Evolutionary conservation across 108 stramenopile species (phyloP), one percentile per base, ranked within the genome.

Genomic region (Pseudonitzschia pungens): DNA sequence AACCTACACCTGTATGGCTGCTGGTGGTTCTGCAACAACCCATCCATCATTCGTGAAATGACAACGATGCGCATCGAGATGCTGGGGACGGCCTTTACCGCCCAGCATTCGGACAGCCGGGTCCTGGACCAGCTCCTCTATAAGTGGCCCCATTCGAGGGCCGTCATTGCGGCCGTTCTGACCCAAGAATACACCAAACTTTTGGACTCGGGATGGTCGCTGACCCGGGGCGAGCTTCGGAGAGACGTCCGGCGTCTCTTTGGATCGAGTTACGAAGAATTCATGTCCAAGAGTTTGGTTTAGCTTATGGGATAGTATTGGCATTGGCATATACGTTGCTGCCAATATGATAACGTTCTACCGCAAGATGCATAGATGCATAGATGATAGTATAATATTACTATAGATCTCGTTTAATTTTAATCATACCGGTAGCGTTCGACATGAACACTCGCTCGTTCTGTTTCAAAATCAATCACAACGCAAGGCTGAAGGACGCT

Each of bases 21-120:
- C 36, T 86, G 89, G 87, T 93, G 96, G 96, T 96, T 87, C 74
- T 94, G 90, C 68, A 95, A 95, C 80, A 97, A 97, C 70, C 96
- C 93, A 3, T 86, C 81, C 31, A 91, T 95, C 70, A 93, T 95
- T 50, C 42, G 70, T 15, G 91, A 92, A 69, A 92, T 95, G 18
- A 97, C 96, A 12, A 50, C 33, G 1, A 93, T 97, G 93, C 68
- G 96, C 65, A 68, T 97, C 0, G 94, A 97, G 81, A 83, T 97
- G 81, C 68, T 97, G 6, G 93, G 96, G 2, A 90, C 92, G 21
- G 86, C 88, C 22, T 97, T 96, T 71, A 94, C 94, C 29, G 90
- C 90, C 8, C 96, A 97, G 72, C 96, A 97, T 65, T 81, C 78
- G 26, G 94, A 97, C 80, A 85, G 87, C 31, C 73, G 96, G 8